These are phyloP conservation scores for Lepiota venenata DNA, from an alignment of 768 basidiomycete genomes.

Conservation along the genomic window DNA sequence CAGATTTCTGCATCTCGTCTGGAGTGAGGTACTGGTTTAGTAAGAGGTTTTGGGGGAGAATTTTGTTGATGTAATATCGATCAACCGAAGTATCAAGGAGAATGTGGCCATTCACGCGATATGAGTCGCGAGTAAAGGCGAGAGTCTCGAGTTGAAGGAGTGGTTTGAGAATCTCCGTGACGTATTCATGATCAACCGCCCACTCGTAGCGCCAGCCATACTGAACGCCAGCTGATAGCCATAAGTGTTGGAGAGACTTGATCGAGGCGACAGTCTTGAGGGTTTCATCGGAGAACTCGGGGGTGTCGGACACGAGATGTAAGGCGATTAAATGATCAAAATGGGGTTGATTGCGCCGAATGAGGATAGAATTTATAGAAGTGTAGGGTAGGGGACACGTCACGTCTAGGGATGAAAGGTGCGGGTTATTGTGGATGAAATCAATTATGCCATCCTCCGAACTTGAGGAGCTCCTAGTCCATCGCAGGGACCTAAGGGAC, in stretches of 20 bases:
- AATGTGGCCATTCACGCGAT: constrained; percentile 20
- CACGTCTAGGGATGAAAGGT: constrained; percentile 22
- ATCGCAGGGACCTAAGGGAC: constrained; percentile 20
- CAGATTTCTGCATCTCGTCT: constrained; percentile 15
- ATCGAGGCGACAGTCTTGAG: constrained; percentile 19
- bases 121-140: constrained; percentile 28
- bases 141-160: constrained; percentile 21
- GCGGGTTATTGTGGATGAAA: constrained; percentile 23
- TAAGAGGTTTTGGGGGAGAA: constrained; percentile 18
- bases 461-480: constrained; percentile 8
- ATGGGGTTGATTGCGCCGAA: neutral
- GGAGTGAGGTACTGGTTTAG: constrained; percentile 15
- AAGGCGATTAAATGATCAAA: constrained; percentile 22
- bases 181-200: constrained; percentile 20
- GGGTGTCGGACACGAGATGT: constrained; percentile 19
- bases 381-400: constrained; percentile 9
- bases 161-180: constrained; percentile 17
- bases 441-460: constrained; percentile 15
- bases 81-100: constrained; percentile 17
- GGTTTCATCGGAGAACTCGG: constrained; percentile 16
- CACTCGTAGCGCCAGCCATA: constrained; percentile 21
- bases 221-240: constrained; percentile 26
- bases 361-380: constrained; percentile 16
- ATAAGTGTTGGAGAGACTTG: constrained; percentile 19
- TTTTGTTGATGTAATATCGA: constrained; percentile 23